Percentiles rank a stretch among this genome's conserved stretches.
Evolutionary conservation across 176 grass and related monocot genomes (phyloP).

Genomic region (Pontederia crassipes): DNA sequence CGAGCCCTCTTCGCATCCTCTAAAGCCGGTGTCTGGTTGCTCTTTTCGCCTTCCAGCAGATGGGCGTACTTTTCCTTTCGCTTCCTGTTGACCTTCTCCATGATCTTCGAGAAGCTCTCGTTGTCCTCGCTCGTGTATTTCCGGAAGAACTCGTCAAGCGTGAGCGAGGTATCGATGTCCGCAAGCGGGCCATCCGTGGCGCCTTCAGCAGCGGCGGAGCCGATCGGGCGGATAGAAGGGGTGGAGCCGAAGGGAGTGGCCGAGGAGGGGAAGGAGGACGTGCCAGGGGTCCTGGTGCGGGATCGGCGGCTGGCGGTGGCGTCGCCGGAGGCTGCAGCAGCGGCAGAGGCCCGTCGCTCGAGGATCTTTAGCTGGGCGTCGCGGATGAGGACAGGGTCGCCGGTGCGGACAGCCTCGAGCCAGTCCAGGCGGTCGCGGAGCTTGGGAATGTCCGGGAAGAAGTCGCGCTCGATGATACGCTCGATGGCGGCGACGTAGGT

Average conservation of each 20-base stretch:
- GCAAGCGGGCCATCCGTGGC: slow-evolving; percentile 18
- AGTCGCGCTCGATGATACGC: slow-evolving; percentile 88
- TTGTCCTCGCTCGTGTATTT: slow-evolving; percentile 95
- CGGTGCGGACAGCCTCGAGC: slow-evolving; percentile 74
- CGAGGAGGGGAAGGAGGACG: slow-evolving; percentile 43
- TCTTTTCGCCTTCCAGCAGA: slow-evolving; percentile 41
- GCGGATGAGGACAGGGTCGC: slow-evolving; percentile 78
- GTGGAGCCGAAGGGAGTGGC: slow-evolving; percentile 34
- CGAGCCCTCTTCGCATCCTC: slow-evolving; percentile 62
- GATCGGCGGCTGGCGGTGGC: not conserved
- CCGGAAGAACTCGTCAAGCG: slow-evolving; percentile 65
- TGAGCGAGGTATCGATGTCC: slow-evolving; percentile 39
- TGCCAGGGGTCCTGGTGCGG: slow-evolving; percentile 33
- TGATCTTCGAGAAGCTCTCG: slow-evolving; percentile 78
- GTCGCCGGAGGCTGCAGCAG: not conserved
- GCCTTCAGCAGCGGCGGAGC: not conserved
- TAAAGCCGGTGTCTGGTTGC: not conserved
- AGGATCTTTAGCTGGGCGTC: slow-evolving; percentile 94
- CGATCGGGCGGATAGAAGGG: slow-evolving; percentile 21
- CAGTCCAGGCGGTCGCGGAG: slow-evolving; percentile 86
- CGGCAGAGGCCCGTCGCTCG: slow-evolving; percentile 32
- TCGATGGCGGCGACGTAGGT: slow-evolving; percentile 69
- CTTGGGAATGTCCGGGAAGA: slow-evolving; percentile 82
- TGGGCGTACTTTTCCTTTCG: slow-evolving; percentile 65
- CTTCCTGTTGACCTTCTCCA: slow-evolving; percentile 79